Evolutionary conservation across 441 rosid genomes (phyloP).

Genomic region (Daphne laureola): DNA sequence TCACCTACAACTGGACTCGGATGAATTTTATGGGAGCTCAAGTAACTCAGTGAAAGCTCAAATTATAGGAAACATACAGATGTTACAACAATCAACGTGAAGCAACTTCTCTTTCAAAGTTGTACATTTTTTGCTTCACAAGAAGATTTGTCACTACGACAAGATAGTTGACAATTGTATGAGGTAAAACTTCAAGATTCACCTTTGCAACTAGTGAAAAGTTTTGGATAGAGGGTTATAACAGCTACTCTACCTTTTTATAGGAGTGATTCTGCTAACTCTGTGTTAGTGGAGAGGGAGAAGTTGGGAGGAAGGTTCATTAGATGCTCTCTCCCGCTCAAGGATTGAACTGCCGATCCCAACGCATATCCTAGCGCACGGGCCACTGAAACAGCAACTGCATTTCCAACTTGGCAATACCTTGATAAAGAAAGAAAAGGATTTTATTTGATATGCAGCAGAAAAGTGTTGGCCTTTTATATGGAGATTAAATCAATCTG

Average conservation of each 20-base stretch:
- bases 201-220: too few species aligned
- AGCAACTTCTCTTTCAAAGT: too few species aligned
- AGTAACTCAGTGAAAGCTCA: too few species aligned
- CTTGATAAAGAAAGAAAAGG: constrained; percentile 20
- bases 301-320: constrained; percentile 69
- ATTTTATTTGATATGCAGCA: background rate
- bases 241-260: constrained; percentile 1
- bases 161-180: too few species aligned
- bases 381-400: constrained; percentile 78
- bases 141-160: too few species aligned
- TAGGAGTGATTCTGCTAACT: constrained; percentile 28
- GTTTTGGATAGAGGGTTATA: too few species aligned
- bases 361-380: constrained; percentile 77
- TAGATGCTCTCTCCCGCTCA: constrained; percentile 35
- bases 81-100: too few species aligned
- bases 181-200: too few species aligned
- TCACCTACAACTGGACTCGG: too few species aligned
- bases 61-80: too few species aligned
- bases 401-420: constrained; percentile 88
- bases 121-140: too few species aligned
- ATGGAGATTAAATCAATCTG: background rate
- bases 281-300: constrained; percentile 49
- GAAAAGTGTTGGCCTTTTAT: background rate
- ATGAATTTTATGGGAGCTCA: too few species aligned
- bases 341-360: constrained; percentile 54